Evolutionary conservation across 2,329 filamentous ascomycete genomes (phyloP), one percentile per base, ranked within the genome.

Genomic region (Ambrosiella xylebori): DNA sequence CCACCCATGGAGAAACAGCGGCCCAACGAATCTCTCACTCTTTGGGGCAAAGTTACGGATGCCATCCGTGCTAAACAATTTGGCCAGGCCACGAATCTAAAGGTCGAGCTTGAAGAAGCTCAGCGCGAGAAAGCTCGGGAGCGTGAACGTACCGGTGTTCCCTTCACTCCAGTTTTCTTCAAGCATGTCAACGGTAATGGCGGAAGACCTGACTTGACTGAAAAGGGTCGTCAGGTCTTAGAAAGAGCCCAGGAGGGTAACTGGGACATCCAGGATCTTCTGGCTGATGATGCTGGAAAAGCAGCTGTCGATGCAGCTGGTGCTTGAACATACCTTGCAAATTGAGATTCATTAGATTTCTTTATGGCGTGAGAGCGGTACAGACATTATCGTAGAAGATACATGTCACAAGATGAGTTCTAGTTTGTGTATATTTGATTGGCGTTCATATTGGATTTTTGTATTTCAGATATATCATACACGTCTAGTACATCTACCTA

Each of bases 161-260:
- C 80, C 39, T 98, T 87, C 82, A 76, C 83, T 63, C 93, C 93
- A n/a, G 77, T 88, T 49, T 98, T 95, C 72, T 98, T 98, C 71
- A 82, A 73, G 64, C 76, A 79, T 65, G 70, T 72, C 57, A 74
- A 73, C 8, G 77, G 76, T 64, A 79, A 78, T 61, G 74, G 73
- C 54, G 77, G 77, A 58, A 76, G 75, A 66, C 77, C 77, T 1
- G 73, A 77, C 45, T 71, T 80, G 61, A 78, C 76, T 3, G 75
- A 76, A 2, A 78, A 76, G 68, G 77, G 77, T 17, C 71, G 67
- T 3, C 66, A 71, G 64, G 71, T 79, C 6, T 70, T 80, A 2
- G 72, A 75, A 61, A 70, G 73, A 45, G 76, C 77, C 8, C 77
- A 80, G 63, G 73, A 73, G 64, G 72, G 69, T 40, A 73, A 79